These are phyloP conservation scores for Lasiosphaeris hirsuta DNA, from an alignment of 495 filamentous ascomycete genomes.

Conservation along the genomic window DNA sequence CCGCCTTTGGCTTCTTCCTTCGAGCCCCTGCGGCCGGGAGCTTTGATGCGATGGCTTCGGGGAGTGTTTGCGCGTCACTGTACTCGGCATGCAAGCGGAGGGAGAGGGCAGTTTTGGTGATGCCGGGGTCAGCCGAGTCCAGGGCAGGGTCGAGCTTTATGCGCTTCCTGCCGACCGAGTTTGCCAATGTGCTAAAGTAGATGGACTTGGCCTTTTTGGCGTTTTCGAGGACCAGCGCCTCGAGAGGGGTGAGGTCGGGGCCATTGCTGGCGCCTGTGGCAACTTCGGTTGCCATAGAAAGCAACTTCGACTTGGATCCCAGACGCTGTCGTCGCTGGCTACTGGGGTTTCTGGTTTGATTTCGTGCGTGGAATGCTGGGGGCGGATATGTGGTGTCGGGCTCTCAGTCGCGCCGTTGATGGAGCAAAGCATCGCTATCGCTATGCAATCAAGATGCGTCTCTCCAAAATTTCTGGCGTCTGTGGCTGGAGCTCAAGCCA, in stretches of 20 bases:
- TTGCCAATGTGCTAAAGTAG: slow-evolving; percentile 31
- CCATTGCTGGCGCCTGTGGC: slow-evolving; percentile 21
- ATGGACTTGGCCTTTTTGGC: slow-evolving; percentile 39
- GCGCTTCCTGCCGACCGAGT: slow-evolving; percentile 36
- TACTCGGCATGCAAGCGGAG: slow-evolving; percentile 65
- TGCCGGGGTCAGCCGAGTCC: slow-evolving; percentile 36
- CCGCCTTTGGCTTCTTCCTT: slow-evolving; percentile 31
- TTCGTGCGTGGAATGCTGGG: too few relatives aligned
- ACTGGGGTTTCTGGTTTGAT: too few relatives aligned
- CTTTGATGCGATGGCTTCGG: slow-evolving; percentile 81
- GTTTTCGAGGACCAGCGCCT: slow-evolving; percentile 39
- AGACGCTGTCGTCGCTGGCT: too few relatives aligned
- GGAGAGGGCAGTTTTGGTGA: slow-evolving; percentile 41
- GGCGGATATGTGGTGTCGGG: too few relatives aligned
- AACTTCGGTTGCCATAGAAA: slow-evolving; percentile 27
- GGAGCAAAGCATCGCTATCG: too few relatives aligned
- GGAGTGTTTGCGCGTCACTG: slow-evolving; percentile 72
- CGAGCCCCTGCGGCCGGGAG: slow-evolving; percentile 57
- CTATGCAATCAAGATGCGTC: not conserved
- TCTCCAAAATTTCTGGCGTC: slow-evolving; percentile 14
- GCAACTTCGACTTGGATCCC: too few relatives aligned
- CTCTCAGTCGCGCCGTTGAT: too few relatives aligned
- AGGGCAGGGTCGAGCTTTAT: slow-evolving; percentile 37
- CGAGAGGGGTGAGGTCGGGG: slow-evolving; percentile 27
- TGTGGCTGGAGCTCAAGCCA: slow-evolving; percentile 31